A percentile compares a stretch with the other conserved stretches of the same genome.
Conservation (phyloP, 1,139 yeast genomes). For the Suhomyces coccinellae region DNA sequence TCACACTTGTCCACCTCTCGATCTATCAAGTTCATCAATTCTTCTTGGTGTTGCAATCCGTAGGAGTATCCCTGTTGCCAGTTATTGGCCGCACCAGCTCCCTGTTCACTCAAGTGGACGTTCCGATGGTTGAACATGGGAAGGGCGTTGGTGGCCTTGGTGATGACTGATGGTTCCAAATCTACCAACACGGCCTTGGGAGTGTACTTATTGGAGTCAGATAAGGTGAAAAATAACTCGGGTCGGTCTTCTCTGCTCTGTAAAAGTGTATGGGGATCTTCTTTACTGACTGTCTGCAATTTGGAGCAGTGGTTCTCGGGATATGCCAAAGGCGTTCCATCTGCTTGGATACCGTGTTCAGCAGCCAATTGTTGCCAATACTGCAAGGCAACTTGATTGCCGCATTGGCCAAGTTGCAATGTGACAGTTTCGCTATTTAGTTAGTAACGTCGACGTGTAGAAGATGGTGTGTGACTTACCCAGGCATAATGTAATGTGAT, state of each 20-base stretch:
- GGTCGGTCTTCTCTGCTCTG: slow-evolving; percentile 64
- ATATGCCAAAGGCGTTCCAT: slow-evolving; percentile 52
- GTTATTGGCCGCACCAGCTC: slow-evolving; percentile 92
- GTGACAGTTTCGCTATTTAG: slow-evolving; percentile 42
- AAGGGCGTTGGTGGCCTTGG: slow-evolving; percentile 56
- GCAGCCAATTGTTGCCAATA: slow-evolving; percentile 89
- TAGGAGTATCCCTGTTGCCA: slow-evolving; percentile 91
- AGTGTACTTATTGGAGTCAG: slow-evolving; percentile 72
- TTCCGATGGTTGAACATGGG: slow-evolving; percentile 85
- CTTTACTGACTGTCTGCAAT: slow-evolving; percentile 10
- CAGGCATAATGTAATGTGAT: slow-evolving; percentile 10
- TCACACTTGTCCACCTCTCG: slow-evolving; percentile 92
- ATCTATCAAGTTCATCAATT: slow-evolving; percentile 77
- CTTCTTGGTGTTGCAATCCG: slow-evolving; percentile 70
- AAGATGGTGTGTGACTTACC: slow-evolving; percentile 10
- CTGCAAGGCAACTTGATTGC: slow-evolving; percentile 91
- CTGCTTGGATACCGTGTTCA: slow-evolving; percentile 82
- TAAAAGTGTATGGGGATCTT: neutral
- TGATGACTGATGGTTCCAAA: slow-evolving; percentile 86
- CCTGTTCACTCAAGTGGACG: slow-evolving; percentile 73
- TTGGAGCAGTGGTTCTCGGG: slow-evolving; percentile 12
- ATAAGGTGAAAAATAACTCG: slow-evolving; percentile 78
- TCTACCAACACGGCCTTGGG: slow-evolving; percentile 87
- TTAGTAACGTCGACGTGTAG: slow-evolving; percentile 26
- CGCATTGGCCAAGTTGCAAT: slow-evolving; percentile 79